Evolutionary conservation across 108 stramenopile species (phyloP), one percentile per base, ranked within the genome.

Genomic region (Halocafeteria seosinensis): DNA sequence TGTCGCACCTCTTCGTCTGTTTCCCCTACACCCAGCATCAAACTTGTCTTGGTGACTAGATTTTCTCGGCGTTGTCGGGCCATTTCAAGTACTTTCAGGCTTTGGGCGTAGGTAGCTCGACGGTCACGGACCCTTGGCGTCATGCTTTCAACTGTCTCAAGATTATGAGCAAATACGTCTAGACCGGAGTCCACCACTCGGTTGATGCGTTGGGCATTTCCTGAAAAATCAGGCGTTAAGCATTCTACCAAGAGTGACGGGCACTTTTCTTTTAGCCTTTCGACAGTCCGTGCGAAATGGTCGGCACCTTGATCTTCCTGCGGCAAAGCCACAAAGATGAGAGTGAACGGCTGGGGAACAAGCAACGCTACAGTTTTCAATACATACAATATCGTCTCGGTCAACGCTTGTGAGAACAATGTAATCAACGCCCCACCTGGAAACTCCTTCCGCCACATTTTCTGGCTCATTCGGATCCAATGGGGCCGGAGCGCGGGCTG

Each of bases 21-120:
- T 78, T 98, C 97, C 26, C 97, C 94, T n/a, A 98, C 68, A 35
- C 97, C 97, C 31, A 98, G 76, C 97, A 98, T 98, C 59, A 98
- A 34, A 35, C 83, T 83, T 31, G 91, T 95, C 77, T 95, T 95
- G 36, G 94, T 94, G 65, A 86, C 86, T 34, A 94, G 61, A 28
- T 64, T 70, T 0, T 88, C 82, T 24, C 85, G 67, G 1, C 62
- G 79, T 42, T 73, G 83, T 64, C 95, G 95, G 35, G 90, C 94
- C 66, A 85, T 84, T 57, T 76, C 72, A 71, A 98, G 69, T 0
- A 89, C 89, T 24, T 66, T 67, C 24, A 98, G 78, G 34, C 83
- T 86, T 71, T 98, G 97, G 50, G 75, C 62, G 67, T 98, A 98
- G 0, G 78, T 84, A 3, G 97, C 97, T 55, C 94, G 74, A 24